phyloP scores from a whole-genome alignment of 257 asterid species.

The Leptodermis oblonga region DNA sequence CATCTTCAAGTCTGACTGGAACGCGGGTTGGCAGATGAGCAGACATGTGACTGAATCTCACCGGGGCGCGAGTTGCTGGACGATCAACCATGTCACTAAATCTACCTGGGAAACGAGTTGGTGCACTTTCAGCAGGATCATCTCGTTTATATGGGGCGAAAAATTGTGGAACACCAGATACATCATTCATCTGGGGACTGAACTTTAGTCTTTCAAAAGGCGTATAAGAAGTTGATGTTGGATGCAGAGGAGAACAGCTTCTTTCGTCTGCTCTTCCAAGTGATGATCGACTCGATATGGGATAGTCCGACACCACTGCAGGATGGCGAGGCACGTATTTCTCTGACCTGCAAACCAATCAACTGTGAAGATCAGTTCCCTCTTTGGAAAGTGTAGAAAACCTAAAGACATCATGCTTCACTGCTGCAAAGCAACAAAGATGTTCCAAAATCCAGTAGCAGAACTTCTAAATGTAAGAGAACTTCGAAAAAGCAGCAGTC shows the following conservation, averaged over 20 bases:
- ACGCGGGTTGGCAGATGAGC: not conserved
- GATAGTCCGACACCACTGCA: conserved; percentile 30
- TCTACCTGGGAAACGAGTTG: conserved; percentile 54
- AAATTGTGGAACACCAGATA: not conserved
- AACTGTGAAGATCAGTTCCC: not conserved
- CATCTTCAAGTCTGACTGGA: not conserved
- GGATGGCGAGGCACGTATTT: conserved; percentile 38
- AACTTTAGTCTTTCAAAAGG: conserved; percentile 31
- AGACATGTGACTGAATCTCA: conserved; percentile 18
- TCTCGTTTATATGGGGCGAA: not conserved
- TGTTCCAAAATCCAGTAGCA: not conserved
- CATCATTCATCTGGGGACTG: conserved; percentile 8
- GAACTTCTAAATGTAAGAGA: no score
- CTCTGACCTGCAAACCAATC: conserved; percentile 47
- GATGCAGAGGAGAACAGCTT: conserved; percentile 32
- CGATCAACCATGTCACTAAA: conserved; percentile 29
- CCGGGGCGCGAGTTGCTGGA: conserved; percentile 9
- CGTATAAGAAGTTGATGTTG: conserved; percentile 20
- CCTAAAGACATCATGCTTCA: not conserved
- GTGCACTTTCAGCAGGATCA: conserved; percentile 20
- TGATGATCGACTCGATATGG: conserved; percentile 30
- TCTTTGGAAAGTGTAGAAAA: not conserved
- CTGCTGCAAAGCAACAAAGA: not conserved
- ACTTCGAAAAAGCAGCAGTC: no score
- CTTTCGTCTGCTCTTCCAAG: conserved; percentile 33